Evolutionary conservation across 148 eudicot species (phyloP).

Genomic region (Gaultheria prostrata): DNA sequence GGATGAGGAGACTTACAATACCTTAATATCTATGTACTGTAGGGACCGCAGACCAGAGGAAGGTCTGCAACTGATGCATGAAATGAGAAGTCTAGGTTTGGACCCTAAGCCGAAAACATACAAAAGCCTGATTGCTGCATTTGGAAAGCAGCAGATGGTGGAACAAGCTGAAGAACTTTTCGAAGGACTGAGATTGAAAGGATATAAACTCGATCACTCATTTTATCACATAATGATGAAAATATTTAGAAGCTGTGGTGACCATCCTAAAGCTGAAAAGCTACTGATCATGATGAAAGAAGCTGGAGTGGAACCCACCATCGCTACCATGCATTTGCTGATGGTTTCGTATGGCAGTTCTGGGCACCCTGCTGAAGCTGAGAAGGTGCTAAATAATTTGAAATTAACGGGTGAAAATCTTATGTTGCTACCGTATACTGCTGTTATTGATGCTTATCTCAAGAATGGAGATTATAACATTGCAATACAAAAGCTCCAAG

Average conservation of each 20-base stretch:
- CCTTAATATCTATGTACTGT: slow-evolving; percentile 84
- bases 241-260: slow-evolving; percentile 68
- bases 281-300: slow-evolving; percentile 69
- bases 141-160: slow-evolving; percentile 62
- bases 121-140: slow-evolving; percentile 86
- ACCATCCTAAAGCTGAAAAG: slow-evolving; percentile 77
- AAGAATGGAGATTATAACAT: slow-evolving; percentile 69
- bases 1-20: slow-evolving; percentile 82
- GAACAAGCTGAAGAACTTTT: slow-evolving; percentile 85
- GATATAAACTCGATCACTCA: slow-evolving; percentile 74
- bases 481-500: slow-evolving; percentile 72
- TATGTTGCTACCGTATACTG: slow-evolving; percentile 65
- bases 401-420: slow-evolving; percentile 56
- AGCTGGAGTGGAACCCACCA: slow-evolving; percentile 71
- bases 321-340: slow-evolving; percentile 94
- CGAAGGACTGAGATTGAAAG: slow-evolving; percentile 56
- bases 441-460: slow-evolving; percentile 90
- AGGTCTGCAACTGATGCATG: slow-evolving; percentile 64
- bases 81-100: slow-evolving; percentile 64
- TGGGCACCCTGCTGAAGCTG: slow-evolving; percentile 93
- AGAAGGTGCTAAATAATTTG: slow-evolving; percentile 77
- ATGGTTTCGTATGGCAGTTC: slow-evolving; percentile 92
- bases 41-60: slow-evolving; percentile 87
- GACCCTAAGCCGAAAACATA: slow-evolving; percentile 65
- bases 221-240: slow-evolving; percentile 96